A percentile compares a stretch with the other conserved stretches of the same genome.
Conservation (phyloP, 192 early-diverging fungal species). For the Dispira parvispora region DNA sequence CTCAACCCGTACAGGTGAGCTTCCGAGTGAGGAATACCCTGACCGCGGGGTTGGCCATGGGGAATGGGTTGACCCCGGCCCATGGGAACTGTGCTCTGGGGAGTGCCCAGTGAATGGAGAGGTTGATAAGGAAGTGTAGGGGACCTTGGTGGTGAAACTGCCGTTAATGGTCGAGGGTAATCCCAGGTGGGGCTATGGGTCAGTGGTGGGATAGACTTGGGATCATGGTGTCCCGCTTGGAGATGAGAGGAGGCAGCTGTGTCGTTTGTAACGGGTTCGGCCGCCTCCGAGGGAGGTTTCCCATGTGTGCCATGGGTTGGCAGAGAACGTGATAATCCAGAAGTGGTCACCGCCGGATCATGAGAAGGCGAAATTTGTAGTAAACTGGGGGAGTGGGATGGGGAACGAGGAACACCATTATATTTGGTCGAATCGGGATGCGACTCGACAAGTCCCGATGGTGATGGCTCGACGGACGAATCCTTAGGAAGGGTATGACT, state of each 20-base stretch:
- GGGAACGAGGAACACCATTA: too few species aligned
- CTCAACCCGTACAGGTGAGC: neutral
- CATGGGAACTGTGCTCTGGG: neutral
- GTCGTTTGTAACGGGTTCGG: neutral
- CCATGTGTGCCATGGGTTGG: too few species aligned
- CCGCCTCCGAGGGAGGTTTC: too few species aligned
- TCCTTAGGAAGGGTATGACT: neutral
- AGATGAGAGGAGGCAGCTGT: neutral
- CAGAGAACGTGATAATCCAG: too few species aligned
- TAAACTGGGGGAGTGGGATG: too few species aligned
- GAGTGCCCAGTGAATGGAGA: neutral
- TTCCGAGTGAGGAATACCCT: constrained; percentile 7
- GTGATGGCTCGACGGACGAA: neutral
- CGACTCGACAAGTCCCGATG: too few species aligned
- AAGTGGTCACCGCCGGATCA: too few species aligned
- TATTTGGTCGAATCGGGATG: too few species aligned
- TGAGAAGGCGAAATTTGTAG: too few species aligned
- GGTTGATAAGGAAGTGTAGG: neutral
- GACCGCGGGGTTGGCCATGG: neutral
- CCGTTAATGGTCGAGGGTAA: too few species aligned
- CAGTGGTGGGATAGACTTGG: neutral
- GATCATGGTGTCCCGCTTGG: neutral
- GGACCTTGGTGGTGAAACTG: neutral
- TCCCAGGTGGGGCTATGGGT: neutral
- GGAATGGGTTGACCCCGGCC: constrained; percentile 10